Conservation (phyloP, 1,139 yeast genomes). For the Nadsonia starkeyi-henricii region DNA sequence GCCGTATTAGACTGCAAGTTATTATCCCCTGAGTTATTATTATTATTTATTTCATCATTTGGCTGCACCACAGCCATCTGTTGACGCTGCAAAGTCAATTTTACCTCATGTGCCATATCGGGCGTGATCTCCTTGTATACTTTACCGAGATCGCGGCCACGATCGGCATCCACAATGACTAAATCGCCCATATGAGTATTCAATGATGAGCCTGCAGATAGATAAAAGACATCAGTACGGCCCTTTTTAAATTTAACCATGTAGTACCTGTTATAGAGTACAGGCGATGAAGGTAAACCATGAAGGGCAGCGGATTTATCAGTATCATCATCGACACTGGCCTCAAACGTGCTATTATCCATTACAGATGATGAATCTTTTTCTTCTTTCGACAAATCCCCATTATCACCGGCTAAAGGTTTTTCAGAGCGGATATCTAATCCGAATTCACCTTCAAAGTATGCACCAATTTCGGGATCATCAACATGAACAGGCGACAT, state of each 20-base stretch:
- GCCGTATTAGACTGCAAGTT: neutral
- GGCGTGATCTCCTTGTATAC: slow-evolving; percentile 54
- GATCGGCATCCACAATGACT: slow-evolving; percentile 96
- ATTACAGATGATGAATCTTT: neutral
- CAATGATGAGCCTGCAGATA: slow-evolving; percentile 39
- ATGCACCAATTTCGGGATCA: neutral
- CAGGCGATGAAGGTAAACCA: slow-evolving; percentile 2
- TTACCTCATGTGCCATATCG: slow-evolving; percentile 69
- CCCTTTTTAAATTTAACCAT: slow-evolving; percentile 80
- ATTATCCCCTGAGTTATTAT: no score
- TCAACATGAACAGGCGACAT: neutral
- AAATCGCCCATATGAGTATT: slow-evolving; percentile 54
- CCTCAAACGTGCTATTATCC: neutral
- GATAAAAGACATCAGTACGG: slow-evolving; percentile 67
- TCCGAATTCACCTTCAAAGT: neutral
- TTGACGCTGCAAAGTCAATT: slow-evolving; percentile 66
- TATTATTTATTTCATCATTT: slow-evolving; percentile 9
- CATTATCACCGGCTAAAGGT: no score
- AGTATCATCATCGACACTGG: neutral
- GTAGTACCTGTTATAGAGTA: slow-evolving; percentile 29
- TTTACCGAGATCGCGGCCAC: slow-evolving; percentile 84
- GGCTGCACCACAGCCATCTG: slow-evolving; percentile 46
- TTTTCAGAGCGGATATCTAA: neutral
- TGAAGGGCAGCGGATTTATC: no score
- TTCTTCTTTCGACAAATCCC: neutral